phyloP scores from a whole-genome alignment of 768 basidiomycete species.

The Leccinellum rugosiceps region DNA sequence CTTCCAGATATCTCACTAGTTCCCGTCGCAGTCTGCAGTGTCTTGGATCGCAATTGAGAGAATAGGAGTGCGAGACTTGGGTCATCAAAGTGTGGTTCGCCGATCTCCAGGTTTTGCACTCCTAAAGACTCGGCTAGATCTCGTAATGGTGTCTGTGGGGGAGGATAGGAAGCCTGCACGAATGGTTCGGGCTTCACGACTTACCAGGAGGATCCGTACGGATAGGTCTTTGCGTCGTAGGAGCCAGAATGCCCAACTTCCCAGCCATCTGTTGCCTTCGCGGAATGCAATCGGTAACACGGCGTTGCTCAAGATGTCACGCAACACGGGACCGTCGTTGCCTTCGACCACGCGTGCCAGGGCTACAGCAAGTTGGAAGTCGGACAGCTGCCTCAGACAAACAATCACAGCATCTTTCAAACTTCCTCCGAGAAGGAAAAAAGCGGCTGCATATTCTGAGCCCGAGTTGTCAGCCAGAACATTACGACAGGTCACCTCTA shows the following conservation, averaged over 20 bases:
- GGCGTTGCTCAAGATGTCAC: constrained; percentile 63
- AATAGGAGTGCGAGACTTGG: constrained; percentile 89
- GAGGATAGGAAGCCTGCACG: background rate
- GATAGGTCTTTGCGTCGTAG: constrained; percentile 84
- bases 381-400: constrained; percentile 80
- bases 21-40: constrained; percentile 89
- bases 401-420: constrained; percentile 91
- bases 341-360: constrained; percentile 83
- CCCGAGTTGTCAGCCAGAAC: constrained; percentile 3
- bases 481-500: constrained; percentile 1
- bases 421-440: constrained; percentile 89
- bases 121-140: constrained; percentile 63
- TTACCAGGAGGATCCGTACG: constrained; percentile 84
- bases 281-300: constrained; percentile 84
- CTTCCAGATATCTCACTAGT: constrained; percentile 86
- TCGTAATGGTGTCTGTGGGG: constrained; percentile 64
- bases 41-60: constrained; percentile 84
- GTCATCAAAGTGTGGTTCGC: constrained; percentile 89
- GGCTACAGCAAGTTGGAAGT: constrained; percentile 88
- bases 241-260: constrained; percentile 96
- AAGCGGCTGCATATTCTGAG: constrained; percentile 95
- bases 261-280: constrained; percentile 89
- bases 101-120: constrained; percentile 59
- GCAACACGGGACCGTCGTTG: constrained; percentile 75
- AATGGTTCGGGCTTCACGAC: constrained; percentile 23